Conservation (phyloP, 2,329 filamentous ascomycete species). For the Xylaria arbuscula region DNA sequence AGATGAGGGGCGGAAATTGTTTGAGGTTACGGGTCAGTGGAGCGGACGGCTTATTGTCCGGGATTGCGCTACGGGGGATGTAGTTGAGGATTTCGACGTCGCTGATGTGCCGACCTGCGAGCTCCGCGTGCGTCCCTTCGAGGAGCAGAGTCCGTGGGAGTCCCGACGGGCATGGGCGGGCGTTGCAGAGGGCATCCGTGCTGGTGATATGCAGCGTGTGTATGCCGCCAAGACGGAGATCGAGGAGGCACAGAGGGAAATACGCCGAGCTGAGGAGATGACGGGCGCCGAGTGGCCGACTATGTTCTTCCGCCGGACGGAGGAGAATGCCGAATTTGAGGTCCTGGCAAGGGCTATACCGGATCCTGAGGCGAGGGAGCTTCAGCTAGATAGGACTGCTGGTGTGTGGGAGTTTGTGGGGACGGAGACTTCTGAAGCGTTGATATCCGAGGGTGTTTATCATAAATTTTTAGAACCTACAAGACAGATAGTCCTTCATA, state of each 20-base stretch:
- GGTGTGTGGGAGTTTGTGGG: conserved; percentile 45
- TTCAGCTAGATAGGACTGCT: conserved; percentile 35
- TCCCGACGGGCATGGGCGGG: conserved; percentile 42
- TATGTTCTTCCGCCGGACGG: conserved; percentile 40
- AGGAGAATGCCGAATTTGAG: conserved; percentile 35
- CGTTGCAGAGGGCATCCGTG: conserved; percentile 38
- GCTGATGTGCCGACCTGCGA: conserved; percentile 37
- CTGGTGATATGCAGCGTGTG: conserved; percentile 37
- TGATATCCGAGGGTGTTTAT: conserved; percentile 38
- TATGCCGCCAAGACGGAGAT: conserved; percentile 39
- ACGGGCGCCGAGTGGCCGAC: conserved; percentile 42
- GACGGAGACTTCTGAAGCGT: conserved; percentile 36
- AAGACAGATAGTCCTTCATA: conserved; percentile 27
- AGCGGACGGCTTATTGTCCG: conserved; percentile 41
- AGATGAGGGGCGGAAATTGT: conserved; percentile 42
- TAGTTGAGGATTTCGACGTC: conserved; percentile 40
- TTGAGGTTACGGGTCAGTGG: conserved; percentile 46
- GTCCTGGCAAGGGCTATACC: conserved; percentile 40
- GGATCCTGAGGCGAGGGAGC: conserved; percentile 24
- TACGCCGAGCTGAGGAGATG: conserved; percentile 39
- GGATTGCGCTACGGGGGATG: conserved; percentile 31
- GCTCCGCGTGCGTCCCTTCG: conserved; percentile 21
- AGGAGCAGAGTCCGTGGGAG: conserved; percentile 45
- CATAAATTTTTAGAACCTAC: conserved; percentile 36
- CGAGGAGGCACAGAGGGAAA: conserved; percentile 43